These are phyloP conservation scores for Solanum peruvianum DNA, from an alignment of 257 asterid genomes.

Conservation along the genomic window DNA sequence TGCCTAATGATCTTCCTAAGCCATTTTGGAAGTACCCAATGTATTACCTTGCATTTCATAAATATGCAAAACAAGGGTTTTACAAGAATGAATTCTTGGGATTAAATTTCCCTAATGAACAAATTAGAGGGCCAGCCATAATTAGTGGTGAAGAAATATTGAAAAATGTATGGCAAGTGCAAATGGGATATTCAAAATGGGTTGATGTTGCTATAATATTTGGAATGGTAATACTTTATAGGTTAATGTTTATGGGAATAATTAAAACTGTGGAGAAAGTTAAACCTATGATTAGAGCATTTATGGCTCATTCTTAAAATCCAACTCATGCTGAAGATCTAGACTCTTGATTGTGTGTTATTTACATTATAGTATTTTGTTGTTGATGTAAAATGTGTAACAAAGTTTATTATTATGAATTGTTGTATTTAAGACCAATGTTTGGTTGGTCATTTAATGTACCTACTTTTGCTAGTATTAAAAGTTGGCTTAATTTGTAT, in stretches of 20 bases:
- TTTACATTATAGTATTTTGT: neutral
- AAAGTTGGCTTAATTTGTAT: neutral
- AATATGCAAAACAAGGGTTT: conserved; percentile 44
- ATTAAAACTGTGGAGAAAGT: conserved; percentile 21
- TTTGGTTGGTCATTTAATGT: neutral
- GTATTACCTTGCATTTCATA: conserved; percentile 42
- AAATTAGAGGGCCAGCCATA: conserved; percentile 8
- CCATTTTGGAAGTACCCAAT: conserved; percentile 48
- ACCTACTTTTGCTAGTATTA: neutral
- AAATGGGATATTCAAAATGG: conserved; percentile 51
- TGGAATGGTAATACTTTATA: conserved; percentile 33
- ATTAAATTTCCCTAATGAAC: conserved; percentile 20
- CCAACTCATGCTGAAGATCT: neutral
- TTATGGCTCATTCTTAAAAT: neutral
- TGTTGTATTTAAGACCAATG: neutral
- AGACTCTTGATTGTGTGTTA: neutral
- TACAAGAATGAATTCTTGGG: conserved; percentile 48
- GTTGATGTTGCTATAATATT: conserved; percentile 30
- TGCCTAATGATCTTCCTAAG: conserved; percentile 42
- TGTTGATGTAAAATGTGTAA: neutral
- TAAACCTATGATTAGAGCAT: conserved; percentile 10
- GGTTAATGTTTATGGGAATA: conserved; percentile 28
- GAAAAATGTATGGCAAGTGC: conserved; percentile 41
- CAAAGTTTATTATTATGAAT: neutral
- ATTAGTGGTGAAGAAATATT: conserved; percentile 32